Evolutionary conservation across 441 rosid genomes (phyloP), one percentile per base, ranked within the genome.

Genomic region (Populus hybrid): DNA sequence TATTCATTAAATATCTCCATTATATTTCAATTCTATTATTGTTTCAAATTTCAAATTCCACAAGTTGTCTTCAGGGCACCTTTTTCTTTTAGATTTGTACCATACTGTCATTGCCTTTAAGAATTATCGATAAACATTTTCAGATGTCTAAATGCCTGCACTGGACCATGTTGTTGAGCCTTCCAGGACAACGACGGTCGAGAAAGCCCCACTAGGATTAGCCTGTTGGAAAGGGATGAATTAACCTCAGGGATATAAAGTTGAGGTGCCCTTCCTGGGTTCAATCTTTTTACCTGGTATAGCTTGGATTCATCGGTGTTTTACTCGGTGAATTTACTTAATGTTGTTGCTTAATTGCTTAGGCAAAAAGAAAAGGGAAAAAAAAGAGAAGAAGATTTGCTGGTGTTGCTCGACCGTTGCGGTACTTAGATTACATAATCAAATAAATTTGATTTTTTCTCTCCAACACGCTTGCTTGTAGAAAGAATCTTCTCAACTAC

Each of bases 1-100:
- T 28, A 10, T 69, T 38, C 42, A 28, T 24, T 12, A 34, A 75
- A 76, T 61, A 38, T 66, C 61, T 81, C 69, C 42, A 46, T 30
- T 28, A 76, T 61, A 32, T 57, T 34, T 81, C 69, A 40, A 46
- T 30, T 69, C 54, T 23, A 23, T 40, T 40, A 4, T 61, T 23
- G 66, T 61, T 61, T 61, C 66, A 61, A 61, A 40, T 40, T 40
- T 40, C 24, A 23, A 57, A 38, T 50, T 67, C 40, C 57, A 46
- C 32, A 16, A 6, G 61, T 18, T 71, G 61, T 71, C 76, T 24
- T 9, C 23, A 3, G 18, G 73, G 38, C 35, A 38, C 38, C 26
- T 16, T 59, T 30, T 34, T n/a, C 34, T 77, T 70, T 7, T 26
- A 14, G 20, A 46, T 71, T 69, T 42, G 66, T 61, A 21, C 21